These are phyloP conservation scores for Ascochyta rabiei DNA, from an alignment of 2,329 filamentous ascomycete genomes.

Conservation along the genomic window DNA sequence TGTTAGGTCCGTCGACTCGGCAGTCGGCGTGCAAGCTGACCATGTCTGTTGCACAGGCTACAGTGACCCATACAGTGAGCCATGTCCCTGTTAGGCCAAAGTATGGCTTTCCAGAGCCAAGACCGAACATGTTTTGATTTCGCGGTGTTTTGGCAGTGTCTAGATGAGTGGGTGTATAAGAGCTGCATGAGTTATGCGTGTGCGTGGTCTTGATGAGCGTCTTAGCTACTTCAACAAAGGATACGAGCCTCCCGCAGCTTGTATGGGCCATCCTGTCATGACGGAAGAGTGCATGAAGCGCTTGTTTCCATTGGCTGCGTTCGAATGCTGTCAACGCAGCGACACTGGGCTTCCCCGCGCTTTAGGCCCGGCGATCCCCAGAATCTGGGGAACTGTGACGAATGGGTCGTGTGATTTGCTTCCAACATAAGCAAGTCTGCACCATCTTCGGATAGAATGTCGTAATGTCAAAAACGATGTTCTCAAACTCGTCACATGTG, in stretches of 20 bases:
- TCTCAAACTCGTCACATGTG: background rate
- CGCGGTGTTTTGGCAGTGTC: background rate
- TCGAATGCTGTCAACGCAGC: conserved; percentile 6
- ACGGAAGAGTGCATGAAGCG: conserved; percentile 10
- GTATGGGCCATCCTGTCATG: conserved; percentile 8
- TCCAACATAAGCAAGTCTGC: background rate
- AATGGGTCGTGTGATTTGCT: background rate
- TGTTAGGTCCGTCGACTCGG: background rate
- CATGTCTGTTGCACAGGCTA: conserved; percentile 37
- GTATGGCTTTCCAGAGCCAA: conserved; percentile 49
- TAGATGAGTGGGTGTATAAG: background rate
- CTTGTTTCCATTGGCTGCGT: conserved; percentile 9
- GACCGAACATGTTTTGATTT: conserved; percentile 16
- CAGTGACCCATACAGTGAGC: conserved; percentile 63
- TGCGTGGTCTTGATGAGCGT: background rate
- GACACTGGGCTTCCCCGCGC: conserved; percentile 10
- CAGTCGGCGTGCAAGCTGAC: background rate
- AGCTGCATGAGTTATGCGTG: background rate
- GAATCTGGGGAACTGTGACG: conserved; percentile 5
- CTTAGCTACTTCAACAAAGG: conserved; percentile 4
- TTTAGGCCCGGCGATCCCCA: conserved; percentile 4
- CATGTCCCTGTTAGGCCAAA: conserved; percentile 62
- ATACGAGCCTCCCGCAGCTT: background rate
- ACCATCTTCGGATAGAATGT: conserved; percentile 16
- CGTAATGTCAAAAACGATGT: background rate